A percentile compares a stretch with the other conserved stretches of the same genome.
Conservation (phyloP, 2,329 filamentous ascomycete species). For the Monilinia laxa region DNA sequence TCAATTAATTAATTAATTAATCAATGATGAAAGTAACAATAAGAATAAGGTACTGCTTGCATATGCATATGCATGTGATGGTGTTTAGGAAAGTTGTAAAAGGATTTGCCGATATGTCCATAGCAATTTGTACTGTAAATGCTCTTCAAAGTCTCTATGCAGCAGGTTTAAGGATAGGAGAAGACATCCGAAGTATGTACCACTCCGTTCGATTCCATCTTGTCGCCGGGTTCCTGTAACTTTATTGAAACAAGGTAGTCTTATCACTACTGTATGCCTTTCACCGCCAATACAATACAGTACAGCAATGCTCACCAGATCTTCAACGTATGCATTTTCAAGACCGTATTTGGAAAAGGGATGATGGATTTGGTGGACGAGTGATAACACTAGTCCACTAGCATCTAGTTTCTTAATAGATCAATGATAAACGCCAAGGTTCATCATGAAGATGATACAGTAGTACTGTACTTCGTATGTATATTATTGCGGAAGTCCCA, state of each 20-base stretch:
- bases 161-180: neutral
- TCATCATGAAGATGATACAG: too few species aligned
- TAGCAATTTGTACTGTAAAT: neutral
- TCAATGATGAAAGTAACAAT: neutral
- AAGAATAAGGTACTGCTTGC: too few species aligned
- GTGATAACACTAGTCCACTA: too few species aligned
- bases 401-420: too few species aligned
- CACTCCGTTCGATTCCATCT: too few species aligned
- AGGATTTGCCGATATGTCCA: neutral
- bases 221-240: too few species aligned
- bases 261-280: neutral
- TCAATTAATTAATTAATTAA: neutral
- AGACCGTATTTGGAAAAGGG: neutral
- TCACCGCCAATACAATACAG: too few species aligned
- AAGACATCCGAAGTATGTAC: neutral
- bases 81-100: too few species aligned
- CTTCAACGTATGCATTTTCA: neutral
- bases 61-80: constrained; percentile 3
- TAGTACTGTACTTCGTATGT: too few species aligned
- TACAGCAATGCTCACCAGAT: neutral
- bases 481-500: neutral
- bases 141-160: neutral
- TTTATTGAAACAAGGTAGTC: too few species aligned
- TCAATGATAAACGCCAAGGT: too few species aligned
- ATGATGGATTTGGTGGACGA: too few species aligned